Evolutionary conservation across 176 grass and related monocot genomes (phyloP), one percentile per base, ranked within the genome.

Genomic region (Ensete ventricosum): DNA sequence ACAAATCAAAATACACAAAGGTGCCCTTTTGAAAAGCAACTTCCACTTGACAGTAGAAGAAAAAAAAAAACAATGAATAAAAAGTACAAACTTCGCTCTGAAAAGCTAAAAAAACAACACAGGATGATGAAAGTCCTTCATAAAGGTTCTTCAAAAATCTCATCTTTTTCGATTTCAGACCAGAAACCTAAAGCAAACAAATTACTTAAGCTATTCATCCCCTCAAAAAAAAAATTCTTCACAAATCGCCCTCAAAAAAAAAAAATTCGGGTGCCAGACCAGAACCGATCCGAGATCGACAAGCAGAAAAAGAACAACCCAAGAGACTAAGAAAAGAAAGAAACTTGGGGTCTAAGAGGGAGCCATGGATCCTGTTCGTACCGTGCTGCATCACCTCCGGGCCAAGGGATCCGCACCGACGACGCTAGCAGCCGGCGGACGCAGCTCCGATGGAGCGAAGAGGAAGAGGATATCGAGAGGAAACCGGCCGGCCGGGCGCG

Each of bases 311-410:
- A 10, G 19, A 27, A 2, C 14, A 48, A 51, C 50, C 9, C 34
- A 11, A 48, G 20, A 48, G 14, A 1, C 9, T 29, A 67, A 21
- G 17, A 7, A 50, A 19, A 52, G 2, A 51, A 11, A 50, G 9
- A 20, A n/a, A 51, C 19, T 48, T 29, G 0, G 1, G 12, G 67
- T 11, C 11, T 11, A 5, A 43, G 67, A 50, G 8, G 43, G 9
- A 20, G 67, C 0, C 1, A 12, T 9, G 11, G 67, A 69, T 11
- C 24, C 43, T 11, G 1, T n/a, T 50, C 67, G 17, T 51, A 70
- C 67, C 67, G 67, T 70, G 34, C 67, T 70, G 67, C 67, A 70
- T 70, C 67, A n/a, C 34, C 67, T 14, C 26, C 21, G 63, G 20
- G 17, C 14, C 34, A 70, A 50, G 43, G 67, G 48, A 50, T 9